Conservation (phyloP, 1,284 basidiomycete genomes). For the Ustilago loliicola region DNA sequence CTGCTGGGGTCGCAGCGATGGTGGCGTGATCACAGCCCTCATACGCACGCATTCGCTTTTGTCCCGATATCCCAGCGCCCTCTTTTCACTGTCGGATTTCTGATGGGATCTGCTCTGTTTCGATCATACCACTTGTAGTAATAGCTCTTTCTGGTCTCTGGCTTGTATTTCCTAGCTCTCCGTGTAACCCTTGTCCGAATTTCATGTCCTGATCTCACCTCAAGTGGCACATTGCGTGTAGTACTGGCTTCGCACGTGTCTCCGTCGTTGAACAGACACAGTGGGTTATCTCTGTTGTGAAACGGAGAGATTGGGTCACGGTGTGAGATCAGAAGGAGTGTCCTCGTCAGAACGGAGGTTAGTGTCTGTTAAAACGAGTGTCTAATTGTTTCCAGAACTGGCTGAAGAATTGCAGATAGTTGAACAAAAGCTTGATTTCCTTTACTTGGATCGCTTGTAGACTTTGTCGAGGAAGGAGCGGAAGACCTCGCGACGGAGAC, state of each 20-base stretch:
- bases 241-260: neutral
- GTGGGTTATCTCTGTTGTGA: neutral
- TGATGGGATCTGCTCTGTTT: constrained; percentile 7
- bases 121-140: constrained; percentile 8
- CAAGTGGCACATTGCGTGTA: neutral
- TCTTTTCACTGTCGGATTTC: too few relatives aligned
- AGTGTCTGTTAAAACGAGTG: neutral
- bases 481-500: constrained; percentile 84
- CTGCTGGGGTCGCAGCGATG: constrained; percentile 30
- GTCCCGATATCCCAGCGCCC: too few relatives aligned
- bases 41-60: neutral
- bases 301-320: neutral
- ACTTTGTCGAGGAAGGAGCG: constrained; percentile 88
- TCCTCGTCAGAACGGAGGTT: neutral
- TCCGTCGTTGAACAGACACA: neutral
- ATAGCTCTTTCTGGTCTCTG: constrained; percentile 6
- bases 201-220: neutral
- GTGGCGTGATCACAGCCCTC: constrained; percentile 16
- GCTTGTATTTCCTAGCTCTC: constrained; percentile 11
- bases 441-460: constrained; percentile 76
- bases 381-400: neutral
- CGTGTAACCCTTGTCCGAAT: neutral
- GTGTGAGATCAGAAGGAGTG: neutral
- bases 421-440: neutral
- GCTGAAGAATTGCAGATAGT: neutral